Conservation (phyloP, 2,329 filamentous ascomycete species). For the Paecilomyces formosus region DNA sequence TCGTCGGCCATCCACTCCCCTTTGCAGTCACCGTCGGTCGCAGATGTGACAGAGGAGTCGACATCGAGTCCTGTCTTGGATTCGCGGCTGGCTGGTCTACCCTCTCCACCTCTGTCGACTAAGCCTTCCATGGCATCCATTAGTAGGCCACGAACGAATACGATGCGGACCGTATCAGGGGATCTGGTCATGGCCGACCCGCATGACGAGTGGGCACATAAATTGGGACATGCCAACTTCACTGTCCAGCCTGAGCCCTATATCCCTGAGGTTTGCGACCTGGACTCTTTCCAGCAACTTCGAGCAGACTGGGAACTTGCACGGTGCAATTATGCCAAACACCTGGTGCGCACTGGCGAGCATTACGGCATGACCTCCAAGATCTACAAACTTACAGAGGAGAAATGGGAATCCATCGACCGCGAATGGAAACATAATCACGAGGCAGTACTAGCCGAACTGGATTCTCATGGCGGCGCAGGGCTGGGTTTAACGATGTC, state of each 20-base stretch:
- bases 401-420: constrained; percentile 82
- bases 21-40: constrained; percentile 76
- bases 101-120: constrained; percentile 68
- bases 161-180: constrained; percentile 35
- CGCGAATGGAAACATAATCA: constrained; percentile 64
- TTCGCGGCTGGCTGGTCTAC: constrained; percentile 41
- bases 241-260: constrained; percentile 80
- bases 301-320: constrained; percentile 77
- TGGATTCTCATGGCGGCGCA: constrained; percentile 25
- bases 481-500: constrained; percentile 31
- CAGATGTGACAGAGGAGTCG: constrained; percentile 44
- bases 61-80: constrained; percentile 41
- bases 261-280: constrained; percentile 54
- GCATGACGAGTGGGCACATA: constrained; percentile 74
- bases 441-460: constrained; percentile 54
- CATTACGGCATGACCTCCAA: constrained; percentile 87
- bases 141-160: constrained; percentile 41
- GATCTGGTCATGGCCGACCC: constrained; percentile 57
- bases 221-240: constrained; percentile 88
- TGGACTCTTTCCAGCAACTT: constrained; percentile 56
- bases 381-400: constrained; percentile 75
- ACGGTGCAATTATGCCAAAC: constrained; percentile 79
- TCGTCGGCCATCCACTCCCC: constrained; percentile 64
- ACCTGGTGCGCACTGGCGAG: constrained; percentile 78
- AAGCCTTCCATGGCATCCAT: constrained; percentile 75